These are phyloP conservation scores for Phanerodontia chrysosporium DNA, from an alignment of 768 basidiomycete genomes.

Conservation along the genomic window DNA sequence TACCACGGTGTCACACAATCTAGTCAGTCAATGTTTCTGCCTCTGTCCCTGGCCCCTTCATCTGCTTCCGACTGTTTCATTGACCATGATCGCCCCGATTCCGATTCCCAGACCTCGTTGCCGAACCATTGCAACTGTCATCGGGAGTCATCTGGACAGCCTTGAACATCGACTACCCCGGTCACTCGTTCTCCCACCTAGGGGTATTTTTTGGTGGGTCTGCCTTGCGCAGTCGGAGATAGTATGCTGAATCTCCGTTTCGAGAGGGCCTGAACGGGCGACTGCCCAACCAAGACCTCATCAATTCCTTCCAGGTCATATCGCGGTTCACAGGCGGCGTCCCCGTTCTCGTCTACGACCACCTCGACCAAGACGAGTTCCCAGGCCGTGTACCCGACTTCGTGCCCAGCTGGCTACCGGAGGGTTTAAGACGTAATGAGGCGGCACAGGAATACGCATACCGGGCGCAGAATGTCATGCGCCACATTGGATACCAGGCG, in stretches of 20 bases:
- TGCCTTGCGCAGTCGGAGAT: background rate
- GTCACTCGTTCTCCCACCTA: conserved; percentile 93
- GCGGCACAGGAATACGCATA: conserved; percentile 49
- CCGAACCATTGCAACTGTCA: conserved; percentile 55
- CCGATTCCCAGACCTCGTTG: conserved; percentile 71
- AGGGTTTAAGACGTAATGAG: conserved; percentile 34
- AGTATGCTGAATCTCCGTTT: background rate
- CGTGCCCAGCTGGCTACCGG: conserved; percentile 45
- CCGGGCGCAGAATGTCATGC: conserved; percentile 61
- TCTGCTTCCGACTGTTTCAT: background rate
- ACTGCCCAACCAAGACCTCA: conserved; percentile 91
- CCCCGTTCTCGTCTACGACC: conserved; percentile 79
- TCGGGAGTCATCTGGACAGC: conserved; percentile 97
- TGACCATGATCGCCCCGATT: background rate
- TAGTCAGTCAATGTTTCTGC: conserved; percentile 39
- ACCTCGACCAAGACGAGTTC: conserved; percentile 48
- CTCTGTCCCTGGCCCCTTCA: background rate
- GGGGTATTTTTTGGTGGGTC: conserved; percentile 88
- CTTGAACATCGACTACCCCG: conserved; percentile 90
- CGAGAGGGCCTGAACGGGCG: conserved; percentile 94
- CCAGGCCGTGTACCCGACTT: conserved; percentile 25
- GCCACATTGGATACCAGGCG: conserved; percentile 71
- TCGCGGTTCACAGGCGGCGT: conserved; percentile 70
- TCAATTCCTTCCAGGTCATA: conserved; percentile 78
- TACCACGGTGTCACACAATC: conserved; percentile 71